Base-by-base conservation (phyloP, 345 rosid genomes). In the Triadica sebifera region DNA sequence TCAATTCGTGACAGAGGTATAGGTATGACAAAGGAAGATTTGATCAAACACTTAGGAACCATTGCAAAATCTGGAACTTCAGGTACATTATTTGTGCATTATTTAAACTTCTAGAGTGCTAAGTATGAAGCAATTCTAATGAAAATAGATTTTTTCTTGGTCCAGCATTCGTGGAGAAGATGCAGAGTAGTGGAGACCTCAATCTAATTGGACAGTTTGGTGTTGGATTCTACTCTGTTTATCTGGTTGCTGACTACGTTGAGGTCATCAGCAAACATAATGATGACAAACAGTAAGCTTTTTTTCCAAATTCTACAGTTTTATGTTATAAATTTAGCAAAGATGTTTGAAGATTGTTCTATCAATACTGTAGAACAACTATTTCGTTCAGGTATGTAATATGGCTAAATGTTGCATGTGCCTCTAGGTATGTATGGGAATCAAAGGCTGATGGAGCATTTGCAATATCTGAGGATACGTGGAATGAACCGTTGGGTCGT, bases 11-110 rank as follows among this genome's bases (percentile, higher is more conserved):
- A 95, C 79, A 83, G 92, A 81, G 99, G 99, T 75, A 91, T 95
- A 13, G 99, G 99, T 52, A 95, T 95, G 99, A 95, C 97, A 25
- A 95, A 95, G 84, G 98, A 95, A 81, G 99, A 95, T 81, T 78
- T 95, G 68, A 84, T 95, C 78, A 95, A 95, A 94, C 84, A 95
- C 85, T 87, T 95, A 88, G 99, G 99, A 77, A 95, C 99, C 29
- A 95, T 93, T 47, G 99, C 99, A 5, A 95, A 95, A 74, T 93
- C 99, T 60, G 99, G 99, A 81, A 93, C 99, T n/a, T 95, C 99
- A 81, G 99, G 99, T 93, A 77, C 22, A 73, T 72, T 5, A 69
- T 41, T 45, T 70, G 38, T 73, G 22, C 47, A 25, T 60, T 60
- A 3, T 53, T 37, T 10, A 17, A 34, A 8, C 17, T 61, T 29